Percentiles rank a stretch among this genome's conserved stretches.
Conservation (phyloP, 148 eudicot genomes). For the Amaranthus cruentus region DNA sequence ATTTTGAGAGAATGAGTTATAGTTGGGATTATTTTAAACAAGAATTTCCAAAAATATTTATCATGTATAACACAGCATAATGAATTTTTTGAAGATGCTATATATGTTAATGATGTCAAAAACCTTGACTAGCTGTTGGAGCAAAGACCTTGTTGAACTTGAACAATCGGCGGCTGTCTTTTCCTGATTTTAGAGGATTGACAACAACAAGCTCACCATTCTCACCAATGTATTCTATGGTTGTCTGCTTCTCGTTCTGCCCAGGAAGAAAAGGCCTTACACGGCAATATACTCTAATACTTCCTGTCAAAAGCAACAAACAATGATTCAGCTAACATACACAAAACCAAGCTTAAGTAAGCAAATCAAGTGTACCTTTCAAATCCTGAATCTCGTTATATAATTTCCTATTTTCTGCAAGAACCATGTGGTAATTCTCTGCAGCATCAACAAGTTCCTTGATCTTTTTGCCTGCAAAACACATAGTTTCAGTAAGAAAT, state of each 20-base stretch:
- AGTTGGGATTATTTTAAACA: too few relatives aligned
- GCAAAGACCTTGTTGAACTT: constrained; percentile 84
- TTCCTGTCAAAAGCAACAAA: constrained; percentile 45
- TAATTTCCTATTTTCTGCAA: constrained; percentile 76
- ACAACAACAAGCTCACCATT: constrained; percentile 75
- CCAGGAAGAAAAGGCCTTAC: constrained; percentile 89
- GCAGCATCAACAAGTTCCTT: constrained; percentile 75
- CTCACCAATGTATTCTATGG: constrained; percentile 80
- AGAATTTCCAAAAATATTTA: too few relatives aligned
- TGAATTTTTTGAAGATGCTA: not conserved
- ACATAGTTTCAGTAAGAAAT: constrained; percentile 14
- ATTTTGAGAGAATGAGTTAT: too few relatives aligned
- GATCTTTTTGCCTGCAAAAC: constrained; percentile 53
- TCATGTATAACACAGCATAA: not conserved
- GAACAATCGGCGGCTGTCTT: constrained; percentile 68
- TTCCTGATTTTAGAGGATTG: constrained; percentile 74
- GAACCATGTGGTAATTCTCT: constrained; percentile 69
- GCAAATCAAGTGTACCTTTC: constrained; percentile 55
- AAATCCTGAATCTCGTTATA: constrained; percentile 95
- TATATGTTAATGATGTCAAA: not conserved
- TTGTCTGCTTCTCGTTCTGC: constrained; percentile 62
- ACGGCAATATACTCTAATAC: constrained; percentile 86
- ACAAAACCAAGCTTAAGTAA: constrained; percentile 9
- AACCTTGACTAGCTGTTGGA: constrained; percentile 85
- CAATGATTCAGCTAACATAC: constrained; percentile 9